phyloP scores from a whole-genome alignment of 2,329 filamentous ascomycete genomes.

The Fusarium goolgardi region DNA sequence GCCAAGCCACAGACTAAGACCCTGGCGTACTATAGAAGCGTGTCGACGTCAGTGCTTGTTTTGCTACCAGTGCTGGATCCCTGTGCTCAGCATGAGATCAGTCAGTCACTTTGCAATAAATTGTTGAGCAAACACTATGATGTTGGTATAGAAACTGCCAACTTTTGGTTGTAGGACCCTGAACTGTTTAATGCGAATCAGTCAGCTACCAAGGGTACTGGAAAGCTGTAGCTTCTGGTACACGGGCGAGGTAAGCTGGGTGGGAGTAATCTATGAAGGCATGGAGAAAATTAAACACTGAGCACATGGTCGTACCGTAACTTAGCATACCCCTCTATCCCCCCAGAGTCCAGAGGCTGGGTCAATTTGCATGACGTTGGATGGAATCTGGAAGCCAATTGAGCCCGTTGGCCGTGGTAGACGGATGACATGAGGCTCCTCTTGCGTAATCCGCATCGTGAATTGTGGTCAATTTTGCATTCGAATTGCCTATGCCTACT shows the following conservation, averaged over 20 bases:
- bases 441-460: slow-evolving; percentile 9
- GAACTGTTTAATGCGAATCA: neutral
- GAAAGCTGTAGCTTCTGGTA: neutral
- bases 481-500: neutral
- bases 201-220: neutral
- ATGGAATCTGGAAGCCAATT: neutral
- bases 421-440: slow-evolving; percentile 16
- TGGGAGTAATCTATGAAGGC: neutral
- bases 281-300: neutral
- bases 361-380: neutral
- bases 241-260: neutral
- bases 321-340: slow-evolving; percentile 5
- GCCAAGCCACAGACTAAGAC: slow-evolving; percentile 12
- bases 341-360: slow-evolving; percentile 2
- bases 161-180: neutral
- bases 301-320: neutral
- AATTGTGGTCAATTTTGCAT: slow-evolving; percentile 4
- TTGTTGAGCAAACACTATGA: neutral
- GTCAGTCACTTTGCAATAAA: neutral
- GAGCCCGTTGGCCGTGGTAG: slow-evolving; percentile 21
- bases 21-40: slow-evolving; percentile 12
- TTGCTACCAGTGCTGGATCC: neutral
- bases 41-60: slow-evolving; percentile 29
- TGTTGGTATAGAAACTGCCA: neutral
- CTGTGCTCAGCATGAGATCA: slow-evolving; percentile 4